A percentile compares a stretch with the other conserved stretches of the same genome.
Conservation (phyloP, 257 asterid genomes). For the Forsythia viridissima region DNA sequence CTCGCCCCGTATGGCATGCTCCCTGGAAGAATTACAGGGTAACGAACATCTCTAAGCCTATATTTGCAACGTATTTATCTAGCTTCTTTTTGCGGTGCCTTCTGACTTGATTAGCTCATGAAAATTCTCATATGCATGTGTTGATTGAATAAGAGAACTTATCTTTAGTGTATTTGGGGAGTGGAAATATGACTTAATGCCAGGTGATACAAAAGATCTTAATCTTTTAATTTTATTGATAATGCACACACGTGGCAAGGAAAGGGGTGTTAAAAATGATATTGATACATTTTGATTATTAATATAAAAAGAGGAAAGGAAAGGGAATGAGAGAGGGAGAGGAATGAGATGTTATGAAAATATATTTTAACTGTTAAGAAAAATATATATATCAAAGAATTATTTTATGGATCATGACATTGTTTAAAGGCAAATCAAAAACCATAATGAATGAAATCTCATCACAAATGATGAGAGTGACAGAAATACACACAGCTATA, state of each 20-base stretch:
- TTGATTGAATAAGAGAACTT: not conserved
- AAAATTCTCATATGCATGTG: not conserved
- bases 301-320: not conserved
- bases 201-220: not conserved
- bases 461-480: not conserved
- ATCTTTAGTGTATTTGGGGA: not conserved
- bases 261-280: not conserved
- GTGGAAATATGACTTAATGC: not conserved
- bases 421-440: not conserved
- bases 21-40: slow-evolving; percentile 99
- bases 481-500: not conserved
- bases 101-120: not conserved
- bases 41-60: slow-evolving; percentile 25
- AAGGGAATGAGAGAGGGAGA: not conserved
- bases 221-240: not conserved
- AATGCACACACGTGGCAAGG: not conserved
- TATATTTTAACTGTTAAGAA: not conserved
- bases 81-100: not conserved
- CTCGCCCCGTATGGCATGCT: slow-evolving; percentile 92
- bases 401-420: not conserved
- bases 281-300: not conserved
- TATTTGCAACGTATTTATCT: not conserved
- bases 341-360: not conserved
- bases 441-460: not conserved
- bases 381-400: too few species aligned